A percentile compares a stretch with the other conserved stretches of the same genome.
phyloP scores from a whole-genome alignment of 1,139 yeast genomes.

The Geotrichum restrictum region DNA sequence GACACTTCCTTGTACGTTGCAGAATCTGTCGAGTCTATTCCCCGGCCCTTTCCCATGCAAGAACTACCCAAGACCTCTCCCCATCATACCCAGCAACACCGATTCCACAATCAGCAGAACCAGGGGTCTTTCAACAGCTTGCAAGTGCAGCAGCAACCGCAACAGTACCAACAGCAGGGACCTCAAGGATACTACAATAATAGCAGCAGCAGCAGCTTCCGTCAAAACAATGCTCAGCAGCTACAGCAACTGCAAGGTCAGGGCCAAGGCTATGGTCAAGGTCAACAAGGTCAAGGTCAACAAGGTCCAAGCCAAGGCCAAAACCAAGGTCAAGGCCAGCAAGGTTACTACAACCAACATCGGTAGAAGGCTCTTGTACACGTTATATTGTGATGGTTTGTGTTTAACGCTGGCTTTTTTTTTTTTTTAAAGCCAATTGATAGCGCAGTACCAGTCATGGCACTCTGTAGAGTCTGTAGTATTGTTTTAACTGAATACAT shows the following conservation, averaged over 20 bases:
- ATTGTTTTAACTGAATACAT: too few relatives aligned
- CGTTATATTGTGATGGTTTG: slow-evolving; percentile 2
- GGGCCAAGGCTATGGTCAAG: neutral
- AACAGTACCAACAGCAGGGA: slow-evolving; percentile 27
- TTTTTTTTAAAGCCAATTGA: too few relatives aligned
- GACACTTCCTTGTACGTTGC: slow-evolving; percentile 88
- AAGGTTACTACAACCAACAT: slow-evolving; percentile 7
- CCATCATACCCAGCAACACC: slow-evolving; percentile 27
- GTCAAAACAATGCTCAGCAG: neutral
- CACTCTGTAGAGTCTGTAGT: neutral
- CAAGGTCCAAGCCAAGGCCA: too few relatives aligned
- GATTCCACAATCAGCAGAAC: slow-evolving; percentile 26
- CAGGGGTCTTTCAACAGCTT: slow-evolving; percentile 28
- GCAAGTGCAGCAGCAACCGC: slow-evolving; percentile 28
- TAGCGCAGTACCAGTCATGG: too few relatives aligned
- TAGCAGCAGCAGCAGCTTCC: slow-evolving; percentile 24
- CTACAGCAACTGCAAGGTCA: neutral
- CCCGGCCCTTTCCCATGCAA: slow-evolving; percentile 80
- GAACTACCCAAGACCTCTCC: slow-evolving; percentile 48
- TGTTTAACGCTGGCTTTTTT: slow-evolving; percentile 1
- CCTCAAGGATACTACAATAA: slow-evolving; percentile 24
- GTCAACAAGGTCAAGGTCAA: too few relatives aligned
- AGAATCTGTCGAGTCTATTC: slow-evolving; percentile 69
- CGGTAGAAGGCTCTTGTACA: slow-evolving; percentile 4
- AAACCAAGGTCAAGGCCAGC: too few relatives aligned